Evolutionary conservation across 129 eudicot species (phyloP), one percentile per base, ranked within the genome.

Genomic region (Glebionis coronaria): DNA sequence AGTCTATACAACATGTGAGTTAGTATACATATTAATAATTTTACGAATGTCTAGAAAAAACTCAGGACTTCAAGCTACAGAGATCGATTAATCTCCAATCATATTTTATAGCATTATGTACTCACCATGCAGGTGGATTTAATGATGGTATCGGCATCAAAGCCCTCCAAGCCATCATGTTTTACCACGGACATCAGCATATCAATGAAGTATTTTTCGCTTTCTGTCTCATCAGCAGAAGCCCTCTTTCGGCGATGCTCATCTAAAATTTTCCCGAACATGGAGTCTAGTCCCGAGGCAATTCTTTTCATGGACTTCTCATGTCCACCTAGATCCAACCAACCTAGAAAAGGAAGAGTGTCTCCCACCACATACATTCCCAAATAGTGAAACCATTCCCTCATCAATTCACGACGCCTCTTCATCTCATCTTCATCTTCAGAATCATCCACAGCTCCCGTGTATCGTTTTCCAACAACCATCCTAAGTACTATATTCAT

Each of bases 251-350:
- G 1, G 7, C 65, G n/a, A 23, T 60, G 65, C 18, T 60, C 65
- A 60, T 60, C 49, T 60, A 35, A 35, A 44, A 13, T 29, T 60
- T 15, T 60, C 2, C 3, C 47, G 16, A 23, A 44, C 47, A 60
- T 14, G 16, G 16, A 6, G 9, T 60, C 65, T 0, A 60, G 14
- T 13, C 38, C 49, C 1, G 0, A 23, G 7, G 65, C 49, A 35
- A 29, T 27, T 60, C 49, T 60, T 29, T 60, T 60, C 49, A 35
- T 60, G 20, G 65, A n/a, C 47, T 35, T 60, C n/a, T 35, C 65
- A 60, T 60, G 49, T 6, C 65, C 65, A 35, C 65, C 65, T 21
- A 60, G 10, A 60, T 60, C 65, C 13, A 31, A n/a, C 65, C 65
- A 60, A 6, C 65, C 27, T 7, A 35, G 25, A n/a, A 31, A 35